A percentile compares a stretch with the other conserved stretches of the same genome.
These are phyloP conservation scores for Chalciporus pseudorubinellus DNA, from an alignment of 768 basidiomycete genomes.

Conservation along the genomic window DNA sequence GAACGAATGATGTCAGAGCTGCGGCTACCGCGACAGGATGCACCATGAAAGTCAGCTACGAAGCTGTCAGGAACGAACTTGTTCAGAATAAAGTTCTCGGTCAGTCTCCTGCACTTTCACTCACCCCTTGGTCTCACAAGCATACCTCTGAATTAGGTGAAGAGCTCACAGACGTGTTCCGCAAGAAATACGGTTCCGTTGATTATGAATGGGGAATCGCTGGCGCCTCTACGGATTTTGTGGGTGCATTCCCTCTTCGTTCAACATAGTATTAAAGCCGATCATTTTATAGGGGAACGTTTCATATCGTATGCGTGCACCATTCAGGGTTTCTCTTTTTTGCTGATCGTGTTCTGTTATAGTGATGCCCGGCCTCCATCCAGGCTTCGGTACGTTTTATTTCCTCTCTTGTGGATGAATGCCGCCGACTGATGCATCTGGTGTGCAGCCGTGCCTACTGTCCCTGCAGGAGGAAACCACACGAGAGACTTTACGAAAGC, in stretches of 20 bases:
- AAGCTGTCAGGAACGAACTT: slow-evolving; percentile 47
- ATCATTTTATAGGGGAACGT: slow-evolving; percentile 43
- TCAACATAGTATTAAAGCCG: background rate
- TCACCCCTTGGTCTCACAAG: background rate
- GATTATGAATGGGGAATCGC: slow-evolving; percentile 64
- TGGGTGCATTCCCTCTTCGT: slow-evolving; percentile 36
- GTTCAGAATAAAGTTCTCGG: slow-evolving; percentile 66
- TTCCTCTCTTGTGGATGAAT: background rate
- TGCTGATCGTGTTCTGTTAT: background rate
- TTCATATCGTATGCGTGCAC: slow-evolving; percentile 53
- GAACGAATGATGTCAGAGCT: slow-evolving; percentile 40
- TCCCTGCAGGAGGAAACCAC: slow-evolving; percentile 71
- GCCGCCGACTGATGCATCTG: background rate
- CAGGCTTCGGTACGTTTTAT: slow-evolving; percentile 45
- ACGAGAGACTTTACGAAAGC: slow-evolving; percentile 61
- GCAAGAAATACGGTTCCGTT: slow-evolving; percentile 57
- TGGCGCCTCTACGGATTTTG: slow-evolving; percentile 82
- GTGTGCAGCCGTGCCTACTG: slow-evolving; percentile 65
- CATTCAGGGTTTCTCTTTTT: background rate
- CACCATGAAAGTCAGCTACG: slow-evolving; percentile 41
- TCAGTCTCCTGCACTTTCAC: slow-evolving; percentile 17
- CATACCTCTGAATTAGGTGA: slow-evolving; percentile 41
- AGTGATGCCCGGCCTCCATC: slow-evolving; percentile 67
- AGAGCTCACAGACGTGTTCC: slow-evolving; percentile 59
- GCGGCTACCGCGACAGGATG: slow-evolving; percentile 69